phyloP scores from a whole-genome alignment of 208 protist genomes.

The Trypanosoma avium region DNA sequence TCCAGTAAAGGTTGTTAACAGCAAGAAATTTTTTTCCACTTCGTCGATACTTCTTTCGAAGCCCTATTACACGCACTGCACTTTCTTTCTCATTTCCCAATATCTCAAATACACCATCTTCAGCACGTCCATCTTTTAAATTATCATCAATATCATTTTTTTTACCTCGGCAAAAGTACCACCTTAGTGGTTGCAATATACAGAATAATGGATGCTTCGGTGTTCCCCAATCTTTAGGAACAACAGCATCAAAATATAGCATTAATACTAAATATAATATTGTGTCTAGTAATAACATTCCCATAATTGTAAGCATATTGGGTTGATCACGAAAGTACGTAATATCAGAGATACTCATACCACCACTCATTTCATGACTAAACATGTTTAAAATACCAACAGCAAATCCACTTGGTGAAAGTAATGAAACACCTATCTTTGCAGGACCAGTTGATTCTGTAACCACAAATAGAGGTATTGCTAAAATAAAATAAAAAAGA shows the following conservation, averaged over 20 bases:
- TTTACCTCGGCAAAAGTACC: conserved; percentile 9
- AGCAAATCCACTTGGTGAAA: too few species aligned
- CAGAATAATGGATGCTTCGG: conserved; percentile 41
- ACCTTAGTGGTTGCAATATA: conserved; percentile 7
- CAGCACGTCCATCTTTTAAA: conserved; percentile 13
- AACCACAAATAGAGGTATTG: conserved; percentile 29
- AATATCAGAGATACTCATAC: conserved; percentile 17
- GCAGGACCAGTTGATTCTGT: too few species aligned
- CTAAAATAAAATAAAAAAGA: conserved; percentile 24
- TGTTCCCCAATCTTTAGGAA: conserved; percentile 33
- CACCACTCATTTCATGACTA: too few species aligned
- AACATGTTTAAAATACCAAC: too few species aligned
- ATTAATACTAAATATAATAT: conserved; percentile 34
- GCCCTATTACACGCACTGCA: conserved; percentile 2
- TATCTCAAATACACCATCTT: conserved; percentile 29
- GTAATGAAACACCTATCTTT: too few species aligned
- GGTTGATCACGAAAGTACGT: conserved; percentile 4
- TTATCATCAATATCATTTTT: not conserved
- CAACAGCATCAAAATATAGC: conserved; percentile 29
- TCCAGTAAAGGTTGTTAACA: conserved; percentile 69
- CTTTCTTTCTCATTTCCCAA: conserved; percentile 23
- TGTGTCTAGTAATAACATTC: conserved; percentile 31
- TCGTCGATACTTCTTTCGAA: conserved; percentile 30
- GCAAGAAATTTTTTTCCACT: conserved; percentile 54
- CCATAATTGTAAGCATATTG: conserved; percentile 13